Evolutionary conservation across 495 filamentous ascomycete species (phyloP), one percentile per base, ranked within the genome.

Genomic region (Durotheca rogersii): DNA sequence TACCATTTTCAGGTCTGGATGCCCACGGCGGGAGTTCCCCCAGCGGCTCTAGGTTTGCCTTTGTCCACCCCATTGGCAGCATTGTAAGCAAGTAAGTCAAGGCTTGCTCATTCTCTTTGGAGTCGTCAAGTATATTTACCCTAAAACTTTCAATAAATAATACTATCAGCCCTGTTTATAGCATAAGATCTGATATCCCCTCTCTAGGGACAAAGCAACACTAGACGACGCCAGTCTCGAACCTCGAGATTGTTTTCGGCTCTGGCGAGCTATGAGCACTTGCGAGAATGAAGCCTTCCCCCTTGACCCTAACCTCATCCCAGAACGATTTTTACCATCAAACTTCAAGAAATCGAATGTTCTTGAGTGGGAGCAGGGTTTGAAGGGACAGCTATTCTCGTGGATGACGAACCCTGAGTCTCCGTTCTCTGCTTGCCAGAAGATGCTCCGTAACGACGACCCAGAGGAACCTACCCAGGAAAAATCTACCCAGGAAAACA

Each of bases 11-110:
- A 4, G 65, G 63, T 5, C 53, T 72, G 0, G 71, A 68, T n/a
- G 35, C 18, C 35, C 58, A 60, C n/a, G 48, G 57, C 7, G n/a
- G n/a, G 79, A 78, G n/a, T 65, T 65, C n/a, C 50, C 72, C 17
- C 30, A 34, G 48, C 18, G n/a, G n/a, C n/a, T n/a, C n/a, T n/a
- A n/a, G 70, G 61, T 79, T 89, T 55, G 41, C 58, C n/a, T 81
- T 81, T 37, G 60, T 90, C n/a, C 86, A 90, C 65, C 87, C 87
- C 2, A 68, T 88, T 18, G 72, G 80, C 4, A 78, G 78, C 51
- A 65, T 92, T 1, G 61, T 79, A 6, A 78, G 86, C 44, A 69
- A 76, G 44, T 77, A 70, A 34, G 34, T 15, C 27, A 7, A 10
- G 4, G 12, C 6, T 14, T 12, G 19, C 6, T n/a, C n/a, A n/a